Evolutionary conservation across 139 green algal species (phyloP), one percentile per base, ranked within the genome.

Genomic region (Closterium sp.): DNA sequence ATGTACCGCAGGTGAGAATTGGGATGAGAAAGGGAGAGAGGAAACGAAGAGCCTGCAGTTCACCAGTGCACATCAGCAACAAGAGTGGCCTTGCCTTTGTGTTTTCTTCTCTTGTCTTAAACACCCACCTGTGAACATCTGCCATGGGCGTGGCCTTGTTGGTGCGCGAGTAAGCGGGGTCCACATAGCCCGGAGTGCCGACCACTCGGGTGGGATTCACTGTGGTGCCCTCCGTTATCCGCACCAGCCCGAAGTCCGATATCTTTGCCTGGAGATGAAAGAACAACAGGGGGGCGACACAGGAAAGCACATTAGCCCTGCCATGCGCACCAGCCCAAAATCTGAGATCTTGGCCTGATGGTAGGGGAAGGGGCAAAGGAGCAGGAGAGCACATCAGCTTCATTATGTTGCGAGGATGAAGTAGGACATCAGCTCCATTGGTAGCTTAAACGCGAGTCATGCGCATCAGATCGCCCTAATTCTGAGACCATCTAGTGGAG

Each of bases 231-330:
- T 31, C 91, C 89, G 34, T 90, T 19, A 34, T 91, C 9, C 32
- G 90, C 89, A 85, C 95, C 70, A 96, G 89, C n/a, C 96, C 96
- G 92, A 97, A 96, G 79, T 97, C 96, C n/a, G 91, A 94, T 4
- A 97, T 73, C 28, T 94, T 90, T 2, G 89, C 73, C 30, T 42
- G 32, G 32, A 38, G 32, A 3, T 38, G 32, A 3, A 38, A 38
- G 3, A 38, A 3, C 2, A 3, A 3, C 2, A 3, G 32, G 3
- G 3, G 2, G 3, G 3, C 3, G 32, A 3, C 32, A 38, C 2
- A 38, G 2, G 32, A n/a, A 32, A 13, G 30, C 5, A 42, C 30
- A 31, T 88, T 19, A 84, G 5, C 31, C 10, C 91, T 88, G 9
- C 85, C 88, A 34, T 90, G 88, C 32, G 89, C 91, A 84, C 95